These are phyloP conservation scores for Phaeotremella skinneri DNA, from an alignment of 768 basidiomycete genomes.

Conservation along the genomic window DNA sequence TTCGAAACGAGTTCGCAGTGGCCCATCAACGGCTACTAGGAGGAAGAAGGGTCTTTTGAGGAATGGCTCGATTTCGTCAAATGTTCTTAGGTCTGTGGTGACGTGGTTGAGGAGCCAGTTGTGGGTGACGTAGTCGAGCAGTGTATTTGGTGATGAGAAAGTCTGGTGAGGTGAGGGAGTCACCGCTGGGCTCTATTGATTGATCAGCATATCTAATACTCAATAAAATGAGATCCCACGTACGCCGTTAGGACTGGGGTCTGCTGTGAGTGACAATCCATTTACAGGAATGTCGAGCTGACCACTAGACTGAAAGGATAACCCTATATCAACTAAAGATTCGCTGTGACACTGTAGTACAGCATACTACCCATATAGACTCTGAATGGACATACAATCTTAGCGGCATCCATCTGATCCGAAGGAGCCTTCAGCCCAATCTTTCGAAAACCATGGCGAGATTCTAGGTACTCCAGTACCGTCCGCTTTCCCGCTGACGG, in stretches of 20 bases:
- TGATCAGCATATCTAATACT: not conserved
- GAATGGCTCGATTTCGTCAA: constrained; percentile 65
- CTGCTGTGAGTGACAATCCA: not conserved
- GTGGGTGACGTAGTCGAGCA: constrained; percentile 73
- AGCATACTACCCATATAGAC: not conserved
- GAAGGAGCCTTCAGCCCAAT: constrained; percentile 37
- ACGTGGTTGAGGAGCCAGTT: constrained; percentile 80
- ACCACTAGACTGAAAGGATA: not conserved
- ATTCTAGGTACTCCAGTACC: constrained; percentile 49
- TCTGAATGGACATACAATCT: constrained; percentile 17
- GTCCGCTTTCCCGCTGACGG: constrained; percentile 52
- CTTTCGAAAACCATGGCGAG: constrained; percentile 46
- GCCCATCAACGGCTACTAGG: constrained; percentile 78
- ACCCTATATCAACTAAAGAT: not conserved
- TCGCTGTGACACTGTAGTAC: not conserved
- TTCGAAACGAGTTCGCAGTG: constrained; percentile 65
- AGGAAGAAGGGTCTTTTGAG: constrained; percentile 86
- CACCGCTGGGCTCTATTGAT: not conserved
- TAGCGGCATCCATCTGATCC: constrained; percentile 14
- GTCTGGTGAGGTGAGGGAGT: constrained; percentile 10
- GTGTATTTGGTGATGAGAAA: constrained; percentile 58
- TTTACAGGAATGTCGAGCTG: not conserved
- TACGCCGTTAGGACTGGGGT: not conserved
- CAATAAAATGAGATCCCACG: not conserved
- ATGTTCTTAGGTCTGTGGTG: constrained; percentile 65